A percentile compares a stretch with the other conserved stretches of the same genome.
Conservation (phyloP, 169 alveolate species). For the Babesia gibsoni region DNA sequence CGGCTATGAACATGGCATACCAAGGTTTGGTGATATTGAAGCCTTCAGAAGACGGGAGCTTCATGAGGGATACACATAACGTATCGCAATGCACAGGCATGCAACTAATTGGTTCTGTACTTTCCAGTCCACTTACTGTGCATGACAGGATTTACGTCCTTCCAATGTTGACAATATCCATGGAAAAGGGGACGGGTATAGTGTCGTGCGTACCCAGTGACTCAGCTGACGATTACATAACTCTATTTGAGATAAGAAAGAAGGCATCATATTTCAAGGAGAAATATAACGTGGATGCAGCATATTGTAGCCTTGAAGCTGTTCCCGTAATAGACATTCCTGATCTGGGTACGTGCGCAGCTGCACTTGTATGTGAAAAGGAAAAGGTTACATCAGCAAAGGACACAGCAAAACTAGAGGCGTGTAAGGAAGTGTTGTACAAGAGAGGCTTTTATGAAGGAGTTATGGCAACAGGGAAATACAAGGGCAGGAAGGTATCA, state of each 20-base stretch:
- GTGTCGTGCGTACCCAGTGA: conserved; percentile 99
- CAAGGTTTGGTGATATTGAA: conserved; percentile 70
- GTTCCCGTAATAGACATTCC: conserved; percentile 91
- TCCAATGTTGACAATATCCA: conserved; percentile 96
- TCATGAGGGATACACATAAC: conserved; percentile 45
- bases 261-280: conserved; percentile 80
- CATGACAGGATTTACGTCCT: conserved; percentile 90
- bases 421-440: conserved; percentile 94
- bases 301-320: conserved; percentile 82
- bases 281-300: conserved; percentile 71
- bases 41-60: not conserved
- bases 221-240: conserved; percentile 98
- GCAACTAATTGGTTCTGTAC: conserved; percentile 90
- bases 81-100: conserved; percentile 79
- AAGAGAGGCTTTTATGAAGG: conserved; percentile 97
- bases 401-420: conserved; percentile 89
- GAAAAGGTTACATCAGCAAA: conserved; percentile 87
- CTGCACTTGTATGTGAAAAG: conserved; percentile 72
- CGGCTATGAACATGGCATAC: conserved; percentile 90
- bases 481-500: conserved; percentile 83
- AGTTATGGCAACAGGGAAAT: conserved; percentile 88
- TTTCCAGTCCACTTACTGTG: conserved; percentile 90
- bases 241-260: conserved; percentile 87
- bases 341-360: conserved; percentile 77
- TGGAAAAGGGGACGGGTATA: conserved; percentile 97